Evolutionary conservation across 2,329 filamentous ascomycete genomes (phyloP).

Genomic region (Rachicladosporium sp.): DNA sequence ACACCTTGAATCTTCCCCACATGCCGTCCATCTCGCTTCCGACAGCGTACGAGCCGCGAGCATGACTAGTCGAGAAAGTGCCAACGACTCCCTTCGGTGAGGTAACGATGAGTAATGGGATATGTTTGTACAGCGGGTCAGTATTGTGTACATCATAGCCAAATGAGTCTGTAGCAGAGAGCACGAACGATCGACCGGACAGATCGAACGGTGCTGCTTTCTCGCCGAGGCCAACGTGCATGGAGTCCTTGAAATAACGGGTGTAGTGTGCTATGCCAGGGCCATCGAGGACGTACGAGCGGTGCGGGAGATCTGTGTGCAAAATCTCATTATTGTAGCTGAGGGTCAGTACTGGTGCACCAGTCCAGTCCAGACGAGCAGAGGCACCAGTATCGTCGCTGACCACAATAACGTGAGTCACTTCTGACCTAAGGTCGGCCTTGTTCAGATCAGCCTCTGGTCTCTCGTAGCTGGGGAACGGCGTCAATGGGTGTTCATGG

Average conservation of each 20-base stretch:
- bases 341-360: constrained; percentile 46
- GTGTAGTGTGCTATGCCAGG: constrained; percentile 54
- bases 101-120: constrained; percentile 58
- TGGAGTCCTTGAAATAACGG: constrained; percentile 46
- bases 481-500: constrained; percentile 48
- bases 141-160: constrained; percentile 60
- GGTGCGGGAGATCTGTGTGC: constrained; percentile 49
- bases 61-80: constrained; percentile 55
- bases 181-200: constrained; percentile 50
- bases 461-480: constrained; percentile 48
- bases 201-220: constrained; percentile 64
- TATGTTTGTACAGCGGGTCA: constrained; percentile 65
- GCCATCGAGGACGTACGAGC: constrained; percentile 54
- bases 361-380: constrained; percentile 47
- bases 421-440: too few species aligned
- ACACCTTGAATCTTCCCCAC: constrained; percentile 64
- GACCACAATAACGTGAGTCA: neutral
- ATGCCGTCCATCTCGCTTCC: constrained; percentile 64
- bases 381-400: constrained; percentile 11
- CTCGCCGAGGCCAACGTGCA: constrained; percentile 60
- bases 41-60: constrained; percentile 51
- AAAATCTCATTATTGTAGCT: constrained; percentile 40
- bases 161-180: constrained; percentile 60
- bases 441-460: constrained; percentile 18
- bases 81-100: constrained; percentile 52